These are phyloP conservation scores for Guyanaporus albipodus DNA, from an alignment of 768 basidiomycete genomes.

Conservation along the genomic window DNA sequence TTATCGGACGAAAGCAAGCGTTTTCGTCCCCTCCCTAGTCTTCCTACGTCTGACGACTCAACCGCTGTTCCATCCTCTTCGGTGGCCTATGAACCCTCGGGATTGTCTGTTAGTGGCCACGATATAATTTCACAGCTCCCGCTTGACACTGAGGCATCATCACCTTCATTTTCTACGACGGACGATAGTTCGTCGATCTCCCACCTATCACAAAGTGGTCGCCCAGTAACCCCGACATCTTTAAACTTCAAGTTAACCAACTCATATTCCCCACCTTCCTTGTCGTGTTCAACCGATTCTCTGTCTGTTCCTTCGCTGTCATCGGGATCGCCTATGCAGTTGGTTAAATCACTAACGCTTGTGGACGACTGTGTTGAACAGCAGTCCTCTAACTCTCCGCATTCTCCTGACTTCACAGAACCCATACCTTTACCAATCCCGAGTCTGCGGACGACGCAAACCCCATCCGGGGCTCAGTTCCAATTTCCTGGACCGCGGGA, in stretches of 20 bases:
- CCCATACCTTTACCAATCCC: conserved; percentile 25
- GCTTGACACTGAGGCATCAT: conserved; percentile 19
- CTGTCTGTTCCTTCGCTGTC: conserved; percentile 51
- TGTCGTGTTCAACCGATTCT: conserved; percentile 60
- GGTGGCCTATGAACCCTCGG: conserved; percentile 4
- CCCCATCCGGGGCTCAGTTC: conserved; percentile 25
- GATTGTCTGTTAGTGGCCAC: not conserved
- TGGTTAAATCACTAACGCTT: conserved; percentile 38
- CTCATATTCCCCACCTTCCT: conserved; percentile 40
- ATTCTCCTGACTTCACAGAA: conserved; percentile 31
- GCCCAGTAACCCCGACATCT: conserved; percentile 35
- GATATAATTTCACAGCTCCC: not conserved
- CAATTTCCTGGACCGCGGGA: conserved; percentile 46
- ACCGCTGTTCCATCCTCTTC: conserved; percentile 3
- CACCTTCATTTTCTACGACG: conserved; percentile 25
- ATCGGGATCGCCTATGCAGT: conserved; percentile 37
- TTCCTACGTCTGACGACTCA: conserved; percentile 16
- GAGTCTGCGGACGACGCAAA: conserved; percentile 19
- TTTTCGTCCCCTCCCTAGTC: conserved; percentile 23
- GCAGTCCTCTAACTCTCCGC: conserved; percentile 21
- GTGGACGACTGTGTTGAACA: conserved; percentile 29
- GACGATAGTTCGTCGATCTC: conserved; percentile 35
- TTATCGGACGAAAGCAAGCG: conserved; percentile 16
- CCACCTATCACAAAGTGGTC: conserved; percentile 26
- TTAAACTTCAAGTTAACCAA: conserved; percentile 27